A percentile compares a stretch with the other conserved stretches of the same genome.
Evolutionary conservation across 1,284 basidiomycete genomes (phyloP).

Genomic region (Athelia psychrophila): DNA sequence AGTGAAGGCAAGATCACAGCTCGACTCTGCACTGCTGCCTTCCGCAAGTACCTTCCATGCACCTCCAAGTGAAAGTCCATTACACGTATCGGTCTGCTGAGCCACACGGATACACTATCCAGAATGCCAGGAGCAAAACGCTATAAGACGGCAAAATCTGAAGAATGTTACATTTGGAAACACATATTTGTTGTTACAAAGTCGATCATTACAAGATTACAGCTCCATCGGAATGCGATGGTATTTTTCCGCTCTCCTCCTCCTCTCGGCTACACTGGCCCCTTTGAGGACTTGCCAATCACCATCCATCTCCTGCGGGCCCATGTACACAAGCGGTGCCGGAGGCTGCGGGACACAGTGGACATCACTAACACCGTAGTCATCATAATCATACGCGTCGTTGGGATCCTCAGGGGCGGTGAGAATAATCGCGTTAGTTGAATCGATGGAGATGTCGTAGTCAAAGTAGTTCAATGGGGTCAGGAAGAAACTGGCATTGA

Average conservation of each 20-base stretch:
- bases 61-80: too few relatives aligned
- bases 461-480: constrained; percentile 67
- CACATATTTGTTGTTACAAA: too few relatives aligned
- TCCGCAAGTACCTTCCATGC: too few relatives aligned
- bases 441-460: constrained; percentile 55
- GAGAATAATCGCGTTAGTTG: constrained; percentile 52
- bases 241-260: too few relatives aligned
- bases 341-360: constrained; percentile 44
- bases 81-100: too few relatives aligned
- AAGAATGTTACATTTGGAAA: too few relatives aligned
- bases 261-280: constrained; percentile 9
- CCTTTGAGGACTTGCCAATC: constrained; percentile 20
- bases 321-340: constrained; percentile 39
- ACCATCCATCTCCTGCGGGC: neutral
- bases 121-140: too few relatives aligned
- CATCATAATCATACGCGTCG: constrained; percentile 41
- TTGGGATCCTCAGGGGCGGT: constrained; percentile 36
- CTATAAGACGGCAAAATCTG: too few relatives aligned
- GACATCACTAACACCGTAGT: constrained; percentile 49
- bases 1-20: too few relatives aligned
- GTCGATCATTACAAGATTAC: constrained; percentile 18
- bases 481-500: constrained; percentile 46
- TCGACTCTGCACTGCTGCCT: too few relatives aligned
- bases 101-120: too few relatives aligned
- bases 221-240: too few relatives aligned